Conservation (phyloP, 257 asterid species). For the Lavandula angustifolia region DNA sequence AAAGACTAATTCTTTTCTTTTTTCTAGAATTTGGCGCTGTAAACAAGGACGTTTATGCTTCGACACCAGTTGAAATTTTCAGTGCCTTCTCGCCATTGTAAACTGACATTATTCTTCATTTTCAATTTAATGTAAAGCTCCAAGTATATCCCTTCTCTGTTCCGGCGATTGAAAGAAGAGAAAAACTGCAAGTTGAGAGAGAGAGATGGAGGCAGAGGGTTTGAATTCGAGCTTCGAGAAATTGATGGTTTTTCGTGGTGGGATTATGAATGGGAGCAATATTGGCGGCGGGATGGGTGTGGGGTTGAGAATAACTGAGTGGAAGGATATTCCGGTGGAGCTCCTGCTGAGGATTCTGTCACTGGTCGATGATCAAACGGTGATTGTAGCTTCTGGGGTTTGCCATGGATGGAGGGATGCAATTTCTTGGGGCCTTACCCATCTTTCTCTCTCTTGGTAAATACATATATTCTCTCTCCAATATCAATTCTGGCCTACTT, state of each 20-base stretch:
- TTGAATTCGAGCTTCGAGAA: constrained; percentile 63
- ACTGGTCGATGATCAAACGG: constrained; percentile 73
- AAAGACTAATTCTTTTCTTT: constrained; percentile 26
- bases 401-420: constrained; percentile 88
- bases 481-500: background rate
- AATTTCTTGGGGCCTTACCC: constrained; percentile 65
- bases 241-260: constrained; percentile 56
- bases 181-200: constrained; percentile 24
- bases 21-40: constrained; percentile 30
- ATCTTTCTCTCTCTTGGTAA: constrained; percentile 79
- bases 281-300: constrained; percentile 47
- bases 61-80: constrained; percentile 37
- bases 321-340: constrained; percentile 85
- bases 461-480: background rate
- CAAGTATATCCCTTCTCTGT: constrained; percentile 28
- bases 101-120: background rate
- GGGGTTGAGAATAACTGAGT: constrained; percentile 56
- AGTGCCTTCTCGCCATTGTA: constrained; percentile 29
- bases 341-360: constrained; percentile 62
- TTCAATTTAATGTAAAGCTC: background rate
- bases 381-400: constrained; percentile 74
- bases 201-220: constrained; percentile 49
- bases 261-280: constrained; percentile 8
- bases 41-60: constrained; percentile 12
- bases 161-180: constrained; percentile 25